These are phyloP conservation scores for Conticribra weissflogii DNA, from an alignment of 108 stramenopile genomes.

Conservation along the genomic window DNA sequence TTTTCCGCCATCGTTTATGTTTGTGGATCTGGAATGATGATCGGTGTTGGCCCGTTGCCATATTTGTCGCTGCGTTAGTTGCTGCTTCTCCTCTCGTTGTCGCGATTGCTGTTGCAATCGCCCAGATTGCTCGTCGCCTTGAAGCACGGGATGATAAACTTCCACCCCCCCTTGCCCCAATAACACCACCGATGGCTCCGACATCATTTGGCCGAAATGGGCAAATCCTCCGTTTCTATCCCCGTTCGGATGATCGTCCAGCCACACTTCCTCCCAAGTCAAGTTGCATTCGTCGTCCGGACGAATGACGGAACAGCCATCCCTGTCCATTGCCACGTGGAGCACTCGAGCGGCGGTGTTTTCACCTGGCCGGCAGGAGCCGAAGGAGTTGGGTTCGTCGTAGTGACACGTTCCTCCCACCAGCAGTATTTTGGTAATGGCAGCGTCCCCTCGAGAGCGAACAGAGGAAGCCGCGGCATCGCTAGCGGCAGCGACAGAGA, in stretches of 20 bases:
- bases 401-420: conserved; percentile 19
- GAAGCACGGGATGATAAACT: not conserved
- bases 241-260: conserved; percentile 1
- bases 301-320: conserved; percentile 3
- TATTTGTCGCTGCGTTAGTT: too few species aligned
- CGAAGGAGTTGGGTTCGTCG: conserved; percentile 5
- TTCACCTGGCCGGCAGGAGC: conserved; percentile 5
- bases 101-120: too few species aligned
- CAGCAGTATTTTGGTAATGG: conserved; percentile 5
- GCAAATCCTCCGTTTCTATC: conserved; percentile 29
- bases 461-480: not conserved
- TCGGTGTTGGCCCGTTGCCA: too few species aligned
- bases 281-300: conserved; percentile 7
- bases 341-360: conserved; percentile 17
- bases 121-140: too few species aligned
- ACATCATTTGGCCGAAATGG: not conserved
- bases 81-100: too few species aligned
- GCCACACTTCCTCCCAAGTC: conserved; percentile 3
- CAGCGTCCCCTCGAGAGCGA: not conserved
- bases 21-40: too few species aligned
- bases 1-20: not conserved
- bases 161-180: conserved; percentile 21
- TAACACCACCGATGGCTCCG: conserved; percentile 4
- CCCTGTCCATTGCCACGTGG: not conserved
- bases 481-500: not conserved